Percentiles rank a stretch among this genome's conserved stretches.
phyloP scores from a whole-genome alignment of 306 rosid species.

The Vigna reflexopilosa region DNA sequence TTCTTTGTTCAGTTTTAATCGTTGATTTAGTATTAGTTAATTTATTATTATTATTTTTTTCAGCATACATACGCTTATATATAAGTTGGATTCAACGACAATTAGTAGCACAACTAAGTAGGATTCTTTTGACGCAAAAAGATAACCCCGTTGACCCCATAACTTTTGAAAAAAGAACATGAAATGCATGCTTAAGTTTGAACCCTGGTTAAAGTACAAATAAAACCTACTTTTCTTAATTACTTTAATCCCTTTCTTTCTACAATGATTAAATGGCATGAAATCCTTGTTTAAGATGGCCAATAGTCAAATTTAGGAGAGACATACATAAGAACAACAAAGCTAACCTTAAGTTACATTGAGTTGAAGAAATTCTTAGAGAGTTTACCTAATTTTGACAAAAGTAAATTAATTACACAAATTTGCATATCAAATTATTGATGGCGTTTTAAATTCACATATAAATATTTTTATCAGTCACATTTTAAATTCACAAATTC shows the following conservation, averaged over 20 bases:
- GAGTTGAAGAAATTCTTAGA: too few species aligned
- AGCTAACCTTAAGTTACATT: too few species aligned
- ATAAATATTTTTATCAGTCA: too few species aligned
- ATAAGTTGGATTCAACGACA: neutral
- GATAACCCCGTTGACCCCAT: neutral
- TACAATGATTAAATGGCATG: neutral
- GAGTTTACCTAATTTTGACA: too few species aligned
- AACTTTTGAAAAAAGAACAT: neutral
- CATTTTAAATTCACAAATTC: too few species aligned
- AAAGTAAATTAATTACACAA: too few species aligned
- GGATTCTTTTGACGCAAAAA: constrained; percentile 1
- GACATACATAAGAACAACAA: too few species aligned
- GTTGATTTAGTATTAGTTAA: neutral
- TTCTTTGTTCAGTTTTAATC: neutral
- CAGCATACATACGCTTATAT: neutral
- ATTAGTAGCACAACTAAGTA: neutral
- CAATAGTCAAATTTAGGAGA: too few species aligned
- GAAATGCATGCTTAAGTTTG: neutral
- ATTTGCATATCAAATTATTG: too few species aligned
- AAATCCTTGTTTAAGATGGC: neutral
- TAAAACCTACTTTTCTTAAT: neutral
- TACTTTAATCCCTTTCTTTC: neutral
- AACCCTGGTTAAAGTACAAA: neutral
- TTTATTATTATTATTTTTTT: neutral
- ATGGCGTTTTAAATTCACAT: too few species aligned